Base-by-base conservation (phyloP, 495 filamentous ascomycete genomes). In the Penicillium robsamsonii region DNA sequence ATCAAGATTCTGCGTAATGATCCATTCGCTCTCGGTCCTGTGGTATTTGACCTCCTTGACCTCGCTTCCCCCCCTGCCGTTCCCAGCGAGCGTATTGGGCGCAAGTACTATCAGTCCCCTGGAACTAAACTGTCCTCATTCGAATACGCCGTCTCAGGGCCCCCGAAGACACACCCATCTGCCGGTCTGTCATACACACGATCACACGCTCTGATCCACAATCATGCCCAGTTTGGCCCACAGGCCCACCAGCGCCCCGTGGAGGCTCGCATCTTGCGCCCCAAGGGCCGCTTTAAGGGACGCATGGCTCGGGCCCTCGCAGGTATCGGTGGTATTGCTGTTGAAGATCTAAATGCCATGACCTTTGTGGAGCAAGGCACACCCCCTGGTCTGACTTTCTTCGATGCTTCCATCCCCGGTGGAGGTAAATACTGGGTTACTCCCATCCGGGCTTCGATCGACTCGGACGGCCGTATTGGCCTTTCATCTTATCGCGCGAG, bases 161-260 rank as follows among this genome's bases (percentile, higher is more conserved):
- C 92, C 4, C 90, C 89, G 1, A 81, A 81, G 51, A 97, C 93
- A 9, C 94, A 99, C 71, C 94, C 95, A 1, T 94, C 92, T 2
- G 95, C 87, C 3, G 94, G 94, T 57, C 74, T 97, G 17, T 88
- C 89, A 37, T 97, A 97, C 73, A 77, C 87, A 29, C 85, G 92
- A 53, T 87, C 89, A 15, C 70, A 80, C 33, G 78, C 85, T 22
- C 79, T 86, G 65, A 68, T 89, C 42, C 77, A 83, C 48, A 95
- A 96, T 68, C 92, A 97, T 65, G 87, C 94, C 0, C 55, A 83
- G n/a, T 84, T 87, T 62, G 94, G 94, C 4, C 92, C 91, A 8
- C 88, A 90, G 65, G 72, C 74, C 13, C 61, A 75, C 35, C 79
- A 81, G 55, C 61, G 83, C 9, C 82, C 90, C 0, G 79, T 94